Percentiles rank a stretch among this genome's conserved stretches.
These are phyloP conservation scores for Collybia sp. DNA, from an alignment of 768 basidiomycete species.

Conservation along the genomic window DNA sequence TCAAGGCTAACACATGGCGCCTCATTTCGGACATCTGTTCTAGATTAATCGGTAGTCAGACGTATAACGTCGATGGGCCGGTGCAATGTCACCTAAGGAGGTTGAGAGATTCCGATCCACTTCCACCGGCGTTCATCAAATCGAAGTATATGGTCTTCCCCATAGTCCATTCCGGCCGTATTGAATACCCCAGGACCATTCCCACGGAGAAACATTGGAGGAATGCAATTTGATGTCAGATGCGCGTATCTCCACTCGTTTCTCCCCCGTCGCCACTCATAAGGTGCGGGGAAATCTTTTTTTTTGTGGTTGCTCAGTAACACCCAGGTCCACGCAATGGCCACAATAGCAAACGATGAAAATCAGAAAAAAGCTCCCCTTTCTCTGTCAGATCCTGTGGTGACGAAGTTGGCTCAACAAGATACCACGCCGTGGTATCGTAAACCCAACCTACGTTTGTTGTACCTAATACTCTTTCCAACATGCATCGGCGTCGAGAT, in stretches of 20 bases:
- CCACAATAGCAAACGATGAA: constrained; percentile 6
- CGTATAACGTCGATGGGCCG: too few relatives aligned
- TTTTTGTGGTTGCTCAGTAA: neutral
- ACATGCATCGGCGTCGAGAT: constrained; percentile 61
- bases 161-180: too few relatives aligned
- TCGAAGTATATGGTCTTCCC: too few relatives aligned
- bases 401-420: constrained; percentile 36
- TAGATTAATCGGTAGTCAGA: too few relatives aligned
- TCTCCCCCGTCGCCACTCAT: neutral
- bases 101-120: too few relatives aligned
- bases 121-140: too few relatives aligned
- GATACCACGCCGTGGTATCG: constrained; percentile 58
- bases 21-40: too few relatives aligned
- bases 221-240: too few relatives aligned
- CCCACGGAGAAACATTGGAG: too few relatives aligned
- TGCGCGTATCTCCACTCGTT: neutral
- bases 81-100: too few relatives aligned
- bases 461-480: constrained; percentile 56
- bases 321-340: neutral
- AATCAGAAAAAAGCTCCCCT: constrained; percentile 4
- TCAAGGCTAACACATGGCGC: too few relatives aligned
- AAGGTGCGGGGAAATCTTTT: neutral
- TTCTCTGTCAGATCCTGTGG: constrained; percentile 24
- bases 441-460: constrained; percentile 51
- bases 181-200: too few relatives aligned